Base-by-base conservation (phyloP, 2,329 filamentous ascomycete genomes). In the Colletotrichum salicis region DNA sequence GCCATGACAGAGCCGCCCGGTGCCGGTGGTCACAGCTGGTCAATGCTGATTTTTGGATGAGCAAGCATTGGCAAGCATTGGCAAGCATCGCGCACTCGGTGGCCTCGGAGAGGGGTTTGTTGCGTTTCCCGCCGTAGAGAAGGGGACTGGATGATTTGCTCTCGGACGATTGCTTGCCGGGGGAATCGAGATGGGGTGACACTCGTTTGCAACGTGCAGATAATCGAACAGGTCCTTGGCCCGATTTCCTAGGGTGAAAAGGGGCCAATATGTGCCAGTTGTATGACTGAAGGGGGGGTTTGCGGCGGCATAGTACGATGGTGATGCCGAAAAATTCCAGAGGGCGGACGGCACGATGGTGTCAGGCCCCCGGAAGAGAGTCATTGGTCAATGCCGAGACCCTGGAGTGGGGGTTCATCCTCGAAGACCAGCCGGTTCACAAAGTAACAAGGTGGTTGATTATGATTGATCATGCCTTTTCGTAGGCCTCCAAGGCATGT, bases 321-420 rank as follows among this genome's bases (percentile, higher is more conserved):
- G 37, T 35, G 37, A 71, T 67, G 57, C 68, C 37, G 52, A 66
- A 7, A n/a, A 52, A 54, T 27, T 27, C 35, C 29, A n/a, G 31
- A 52, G 11, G 55, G 24, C 35, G 24, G 24, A 41, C 56, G 19
- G 64, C 64, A 67, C 61, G 57, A 67, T 57, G 56, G 45, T 60
- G 67, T 52, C 63, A 67, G 48, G 51, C 68, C 59, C 19, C 19
- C 29, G 31, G 64, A 58, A 57, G 29, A 22, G 31, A 37, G 31
- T 41, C 64, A 62, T 59, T 62, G 29, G 64, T 67, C 68, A 67
- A 71, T 67, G 64, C 57, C 68, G 57, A 71, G 33, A 45, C 57
- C 57, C 15, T 61, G 37, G 51, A 24, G 64, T 57, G 35, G 57
- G 64, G 51, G 27, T 48, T 58, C 11, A 33, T 33, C 35, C 63